These are phyloP conservation scores for Pelargonium exstipulatum DNA, from an alignment of 441 rosid species.

Conservation along the genomic window DNA sequence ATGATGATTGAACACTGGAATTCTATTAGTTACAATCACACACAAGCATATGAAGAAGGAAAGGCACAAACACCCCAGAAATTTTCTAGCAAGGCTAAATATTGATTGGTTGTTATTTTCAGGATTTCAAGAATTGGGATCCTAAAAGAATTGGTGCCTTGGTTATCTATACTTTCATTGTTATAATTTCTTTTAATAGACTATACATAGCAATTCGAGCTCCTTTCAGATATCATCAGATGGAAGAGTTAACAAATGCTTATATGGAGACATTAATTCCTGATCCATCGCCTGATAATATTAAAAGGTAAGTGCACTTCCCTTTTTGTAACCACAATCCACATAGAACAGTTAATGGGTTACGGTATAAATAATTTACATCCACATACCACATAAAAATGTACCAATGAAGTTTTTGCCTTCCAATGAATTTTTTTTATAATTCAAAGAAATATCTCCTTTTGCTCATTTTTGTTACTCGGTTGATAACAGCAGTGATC, in stretches of 20 bases:
- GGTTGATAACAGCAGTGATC: too few species aligned
- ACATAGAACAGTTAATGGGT: not conserved
- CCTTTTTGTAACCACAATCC: constrained; percentile 5
- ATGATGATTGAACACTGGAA: not conserved
- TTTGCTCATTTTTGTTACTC: not conserved
- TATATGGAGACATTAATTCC: constrained; percentile 96
- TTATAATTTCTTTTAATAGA: constrained; percentile 57
- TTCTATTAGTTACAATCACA: not conserved
- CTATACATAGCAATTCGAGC: constrained; percentile 59
- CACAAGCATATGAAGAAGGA: not conserved
- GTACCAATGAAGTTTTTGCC: not conserved
- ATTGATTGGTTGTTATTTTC: constrained; percentile 28
- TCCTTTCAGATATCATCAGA: constrained; percentile 52
- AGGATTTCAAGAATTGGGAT: constrained; percentile 80
- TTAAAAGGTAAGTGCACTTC: constrained; percentile 54
- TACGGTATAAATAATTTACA: not conserved
- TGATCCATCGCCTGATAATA: constrained; percentile 72
- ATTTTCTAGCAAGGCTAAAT: constrained; percentile 19
- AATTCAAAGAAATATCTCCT: not conserved
- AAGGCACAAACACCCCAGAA: not conserved
- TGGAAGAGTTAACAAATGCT: constrained; percentile 71
- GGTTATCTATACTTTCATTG: constrained; percentile 50
- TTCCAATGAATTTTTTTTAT: not conserved
- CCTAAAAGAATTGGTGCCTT: constrained; percentile 51
- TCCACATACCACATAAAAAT: not conserved